Conservation (phyloP, 257 asterid genomes). For the Echium plantagineum region DNA sequence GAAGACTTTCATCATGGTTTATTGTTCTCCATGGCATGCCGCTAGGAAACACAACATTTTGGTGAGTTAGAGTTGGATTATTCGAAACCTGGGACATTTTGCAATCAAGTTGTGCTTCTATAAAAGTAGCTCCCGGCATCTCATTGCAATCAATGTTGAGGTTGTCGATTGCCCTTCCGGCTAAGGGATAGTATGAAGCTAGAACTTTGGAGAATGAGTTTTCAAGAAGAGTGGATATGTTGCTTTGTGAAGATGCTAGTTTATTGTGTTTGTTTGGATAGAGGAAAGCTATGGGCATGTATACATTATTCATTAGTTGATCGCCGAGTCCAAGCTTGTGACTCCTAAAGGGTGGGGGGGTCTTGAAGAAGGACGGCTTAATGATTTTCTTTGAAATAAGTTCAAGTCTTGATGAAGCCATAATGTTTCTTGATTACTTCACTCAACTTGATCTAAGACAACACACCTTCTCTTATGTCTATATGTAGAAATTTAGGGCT, state of each 20-base stretch:
- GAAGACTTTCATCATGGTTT: background rate
- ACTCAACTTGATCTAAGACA: no score
- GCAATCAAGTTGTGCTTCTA: background rate
- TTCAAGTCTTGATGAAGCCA: background rate
- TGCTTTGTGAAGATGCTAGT: no score
- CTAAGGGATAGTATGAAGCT: background rate
- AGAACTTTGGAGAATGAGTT: background rate
- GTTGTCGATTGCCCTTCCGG: background rate
- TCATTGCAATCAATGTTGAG: slow-evolving; percentile 1
- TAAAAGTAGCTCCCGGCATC: background rate
- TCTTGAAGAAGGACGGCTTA: slow-evolving; percentile 2
- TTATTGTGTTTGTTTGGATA: background rate
- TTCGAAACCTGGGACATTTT: background rate
- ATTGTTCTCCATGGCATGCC: background rate
- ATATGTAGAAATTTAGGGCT: no score
- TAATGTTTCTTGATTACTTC: no score
- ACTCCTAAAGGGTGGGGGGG: background rate
- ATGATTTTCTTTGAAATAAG: background rate
- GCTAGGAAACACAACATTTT: background rate
- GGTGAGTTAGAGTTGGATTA: background rate
- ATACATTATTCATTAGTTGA: background rate
- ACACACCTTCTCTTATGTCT: no score
- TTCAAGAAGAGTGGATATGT: background rate
- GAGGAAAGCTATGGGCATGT: background rate
- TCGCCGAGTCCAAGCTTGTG: background rate